Base-by-base conservation (phyloP, 306 rosid genomes). In the Vigna nakashimae region DNA sequence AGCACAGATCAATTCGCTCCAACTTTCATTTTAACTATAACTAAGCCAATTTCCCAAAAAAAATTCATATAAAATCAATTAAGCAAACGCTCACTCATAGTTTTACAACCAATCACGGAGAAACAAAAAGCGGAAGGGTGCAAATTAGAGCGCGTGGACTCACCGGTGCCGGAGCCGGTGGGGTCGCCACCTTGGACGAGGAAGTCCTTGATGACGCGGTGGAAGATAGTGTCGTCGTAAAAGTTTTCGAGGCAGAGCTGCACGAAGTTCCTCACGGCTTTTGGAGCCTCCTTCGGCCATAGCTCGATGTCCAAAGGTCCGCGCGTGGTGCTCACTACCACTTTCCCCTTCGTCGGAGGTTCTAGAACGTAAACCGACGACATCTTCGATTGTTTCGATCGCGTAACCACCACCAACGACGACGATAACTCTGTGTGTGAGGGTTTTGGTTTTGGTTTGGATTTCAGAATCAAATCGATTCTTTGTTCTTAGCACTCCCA, bases 261-360 rank as follows among this genome's bases (percentile, higher is more conserved):
- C 20, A 95, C 92, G 90, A 92, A 95, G 89, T 95, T 95, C 43
- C 97, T 78, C 13, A 90, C 98, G 45, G 99, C 96, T 73, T 95
- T 95, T 0, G 97, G 98, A 11, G 99, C 98, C 73, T 95, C 99
- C 67, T 92, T 95, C 2, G 98, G 98, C 99, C 99, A 95, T 3
- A 92, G 90, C 79, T 92, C 99, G 63, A 92, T 85, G 84, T 95
- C 99, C 18, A 95, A 76, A 4, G 99, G 98, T 7, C 98, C 99
- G 17, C 92, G 85, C 43, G 96, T 92, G 4, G 99, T 92, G 60
- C 79, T 83, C 85, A 95, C 30, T 18, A 95, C 93, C 82, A 92
- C 94, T 81, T 92, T 95, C 65, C 99, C 99, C 79, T 84, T 91
- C 65, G 99, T 95, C 85, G 99, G 98, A 7, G 99, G 98, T 84